Evolutionary conservation across 345 rosid species (phyloP), one percentile per base, ranked within the genome.

Genomic region (Pistacia atlantica): DNA sequence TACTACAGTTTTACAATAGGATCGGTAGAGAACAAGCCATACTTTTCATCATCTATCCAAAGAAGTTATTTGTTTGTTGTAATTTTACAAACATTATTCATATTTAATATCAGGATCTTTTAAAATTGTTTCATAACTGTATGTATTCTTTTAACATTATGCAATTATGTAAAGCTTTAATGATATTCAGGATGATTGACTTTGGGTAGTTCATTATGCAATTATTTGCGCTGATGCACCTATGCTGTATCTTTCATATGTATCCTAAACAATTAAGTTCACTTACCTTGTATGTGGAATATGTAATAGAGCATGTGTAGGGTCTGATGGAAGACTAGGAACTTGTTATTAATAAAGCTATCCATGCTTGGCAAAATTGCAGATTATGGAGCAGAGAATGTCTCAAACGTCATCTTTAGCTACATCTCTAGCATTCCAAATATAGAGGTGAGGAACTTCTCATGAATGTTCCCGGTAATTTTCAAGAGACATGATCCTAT

Each of bases 391-490:
- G 71, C 65, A 64, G 85, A 85, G 79, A 75, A 83, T 48, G 84
- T 88, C 54, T 87, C 99, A 17, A 75, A 78, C 74, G 84, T 93
- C 83, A 89, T 93, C 61, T 86, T 83, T 76, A 60, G 75, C 75
- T 96, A 88, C 77, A 84, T 80, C 69, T 79, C 87, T 75, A 77
- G 85, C 82, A 71, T 78, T 85, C 91, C 93, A 78, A 87, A 92
- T 84, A 81, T 79, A 79, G 77, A 55, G 90, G 99, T 96, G 89
- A 91, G 92, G 83, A 82, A 86, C 86, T 83, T 91, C 75, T 85
- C 85, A 80, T 84, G 85, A 83, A 72, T 81, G 78, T 45, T 88
- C 75, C 85, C 84, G 88, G 71, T 83, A 83, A 86, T 74, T 52
- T 83, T 80, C 80, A 73, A 60, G 67, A 56, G 77, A 78, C 71